Conservation (phyloP, 2,329 filamentous ascomycete genomes). For the Fusarium sp. region DNA sequence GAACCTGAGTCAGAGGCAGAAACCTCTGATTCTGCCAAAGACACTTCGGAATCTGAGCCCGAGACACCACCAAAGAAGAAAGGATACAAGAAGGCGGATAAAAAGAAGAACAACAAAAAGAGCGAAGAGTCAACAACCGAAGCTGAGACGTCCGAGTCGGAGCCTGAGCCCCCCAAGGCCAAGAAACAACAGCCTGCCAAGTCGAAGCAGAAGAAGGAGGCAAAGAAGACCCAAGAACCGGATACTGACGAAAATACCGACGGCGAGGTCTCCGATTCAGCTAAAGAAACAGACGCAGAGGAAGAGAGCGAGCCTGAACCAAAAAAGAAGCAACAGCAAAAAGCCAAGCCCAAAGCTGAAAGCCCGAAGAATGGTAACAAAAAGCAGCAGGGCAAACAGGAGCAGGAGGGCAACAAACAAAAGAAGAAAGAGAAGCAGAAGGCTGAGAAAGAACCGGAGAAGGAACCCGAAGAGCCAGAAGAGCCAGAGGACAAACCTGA, state of each 20-base stretch:
- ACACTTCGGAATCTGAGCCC: constrained; percentile 36
- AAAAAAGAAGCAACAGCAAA: constrained; percentile 23
- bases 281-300: constrained; percentile 31
- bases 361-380: constrained; percentile 18
- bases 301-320: constrained; percentile 27
- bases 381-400: constrained; percentile 25
- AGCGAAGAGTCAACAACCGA: constrained; percentile 13
- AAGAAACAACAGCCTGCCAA: constrained; percentile 34
- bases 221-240: constrained; percentile 26
- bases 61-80: constrained; percentile 34
- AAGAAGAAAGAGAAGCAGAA: constrained; percentile 33
- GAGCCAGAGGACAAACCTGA: constrained; percentile 20
- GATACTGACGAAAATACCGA: constrained; percentile 33
- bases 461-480: constrained; percentile 23
- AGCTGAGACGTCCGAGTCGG: constrained; percentile 35
- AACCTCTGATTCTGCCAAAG: constrained; percentile 44
- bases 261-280: constrained; percentile 35
- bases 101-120: constrained; percentile 34
- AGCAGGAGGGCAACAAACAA: constrained; percentile 20
- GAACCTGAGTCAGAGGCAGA: constrained; percentile 47
- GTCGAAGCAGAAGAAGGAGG: constrained; percentile 21
- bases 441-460: constrained; percentile 27
- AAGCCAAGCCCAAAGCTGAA: constrained; percentile 24
- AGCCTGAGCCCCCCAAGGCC: constrained; percentile 29
- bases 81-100: constrained; percentile 35